A percentile compares a stretch with the other conserved stretches of the same genome.
phyloP scores from a whole-genome alignment of 306 rosid species.

The Abrus precatorius region DNA sequence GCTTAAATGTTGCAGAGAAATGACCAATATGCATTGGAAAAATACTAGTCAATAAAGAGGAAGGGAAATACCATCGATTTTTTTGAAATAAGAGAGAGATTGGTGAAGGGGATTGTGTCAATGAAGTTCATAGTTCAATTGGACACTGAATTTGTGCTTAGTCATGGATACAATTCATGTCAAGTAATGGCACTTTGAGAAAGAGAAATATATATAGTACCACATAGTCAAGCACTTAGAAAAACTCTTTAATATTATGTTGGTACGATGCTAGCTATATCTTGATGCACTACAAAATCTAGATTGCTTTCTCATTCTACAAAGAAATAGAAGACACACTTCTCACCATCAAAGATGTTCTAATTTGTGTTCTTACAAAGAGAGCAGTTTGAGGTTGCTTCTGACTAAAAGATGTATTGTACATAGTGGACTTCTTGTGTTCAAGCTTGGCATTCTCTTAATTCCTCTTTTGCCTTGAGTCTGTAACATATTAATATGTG shows the following conservation, averaged over 20 bases:
- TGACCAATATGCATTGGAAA: too few species aligned
- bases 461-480: not conserved
- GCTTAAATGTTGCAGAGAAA: not conserved
- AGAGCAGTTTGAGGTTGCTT: slow-evolving; percentile 11
- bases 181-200: not conserved
- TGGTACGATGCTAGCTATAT: too few species aligned
- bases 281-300: too few species aligned
- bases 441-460: not conserved
- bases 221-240: too few species aligned
- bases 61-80: not conserved
- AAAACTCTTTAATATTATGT: too few species aligned
- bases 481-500: not conserved
- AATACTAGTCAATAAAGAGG: too few species aligned
- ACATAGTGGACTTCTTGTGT: not conserved
- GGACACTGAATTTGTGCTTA: not conserved
- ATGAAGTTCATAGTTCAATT: too few species aligned
- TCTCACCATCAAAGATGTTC: not conserved
- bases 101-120: too few species aligned
- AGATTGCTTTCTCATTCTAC: not conserved
- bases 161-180: slow-evolving; percentile 2
- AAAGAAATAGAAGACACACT: not conserved
- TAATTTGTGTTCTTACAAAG: not conserved
- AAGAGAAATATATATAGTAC: not conserved
- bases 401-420: not conserved
- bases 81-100: not conserved